A percentile compares a stretch with the other conserved stretches of the same genome.
These are phyloP conservation scores for Aspergillus ochraceus DNA, from an alignment of 2,329 filamentous ascomycete species.

Conservation along the genomic window DNA sequence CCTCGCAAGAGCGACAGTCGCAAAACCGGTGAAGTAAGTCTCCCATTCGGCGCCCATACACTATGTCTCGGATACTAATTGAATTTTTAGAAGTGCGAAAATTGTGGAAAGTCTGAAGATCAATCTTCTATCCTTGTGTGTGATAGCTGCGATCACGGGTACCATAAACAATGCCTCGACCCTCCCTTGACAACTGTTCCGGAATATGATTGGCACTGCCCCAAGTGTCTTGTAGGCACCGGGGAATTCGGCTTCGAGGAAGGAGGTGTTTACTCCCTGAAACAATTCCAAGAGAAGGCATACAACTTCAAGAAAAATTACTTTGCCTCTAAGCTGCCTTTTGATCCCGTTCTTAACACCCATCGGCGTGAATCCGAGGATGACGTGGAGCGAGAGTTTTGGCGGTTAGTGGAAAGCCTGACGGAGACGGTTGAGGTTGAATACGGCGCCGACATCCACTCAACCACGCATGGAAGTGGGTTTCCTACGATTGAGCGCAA, in stretches of 20 bases:
- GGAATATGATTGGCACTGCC: constrained; percentile 92
- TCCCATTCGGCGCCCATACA: background rate
- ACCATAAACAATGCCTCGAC: constrained; percentile 84
- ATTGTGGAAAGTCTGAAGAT: constrained; percentile 78
- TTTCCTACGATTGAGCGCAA: constrained; percentile 94
- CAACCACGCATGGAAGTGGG: constrained; percentile 93
- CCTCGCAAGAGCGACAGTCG: constrained; percentile 55
- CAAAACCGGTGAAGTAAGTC: constrained; percentile 58
- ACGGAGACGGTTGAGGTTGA: constrained; percentile 97
- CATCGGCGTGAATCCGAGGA: constrained; percentile 85
- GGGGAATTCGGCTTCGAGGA: constrained; percentile 98
- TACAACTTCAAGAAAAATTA: constrained; percentile 93
- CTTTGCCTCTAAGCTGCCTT: constrained; percentile 86
- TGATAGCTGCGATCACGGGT: constrained; percentile 88
- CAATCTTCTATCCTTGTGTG: constrained; percentile 71
- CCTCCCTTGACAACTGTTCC: constrained; percentile 76
- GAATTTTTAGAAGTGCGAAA: constrained; percentile 70
- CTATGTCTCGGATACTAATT: constrained; percentile 26
- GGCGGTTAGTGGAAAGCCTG: constrained; percentile 88
- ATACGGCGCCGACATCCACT: constrained; percentile 97
- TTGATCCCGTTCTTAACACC: constrained; percentile 78
- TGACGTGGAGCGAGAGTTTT: constrained; percentile 95
- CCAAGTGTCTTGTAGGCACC: constrained; percentile 90
- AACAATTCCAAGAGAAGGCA: constrained; percentile 94
- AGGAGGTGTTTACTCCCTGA: constrained; percentile 90